Conservation (phyloP, 441 rosid species). For the Adansonia rubrostipa region DNA sequence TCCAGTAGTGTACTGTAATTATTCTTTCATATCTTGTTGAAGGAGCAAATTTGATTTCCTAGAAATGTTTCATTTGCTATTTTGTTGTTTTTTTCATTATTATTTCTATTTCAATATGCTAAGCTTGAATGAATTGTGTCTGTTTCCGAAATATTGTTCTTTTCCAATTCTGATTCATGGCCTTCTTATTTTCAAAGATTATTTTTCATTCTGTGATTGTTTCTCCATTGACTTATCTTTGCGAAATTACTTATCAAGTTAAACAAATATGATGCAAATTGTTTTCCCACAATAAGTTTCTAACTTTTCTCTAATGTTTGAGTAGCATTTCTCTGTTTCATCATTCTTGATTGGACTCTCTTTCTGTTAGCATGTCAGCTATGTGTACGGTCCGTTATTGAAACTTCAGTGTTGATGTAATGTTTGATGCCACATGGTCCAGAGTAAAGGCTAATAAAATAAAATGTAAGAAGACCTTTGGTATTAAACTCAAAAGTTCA, state of each 20-base stretch:
- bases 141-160: background rate
- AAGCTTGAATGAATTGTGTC: conserved; percentile 4
- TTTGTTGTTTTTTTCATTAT: background rate
- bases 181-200: background rate
- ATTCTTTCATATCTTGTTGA: background rate
- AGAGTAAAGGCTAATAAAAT: background rate
- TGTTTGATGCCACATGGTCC: background rate
- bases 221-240: background rate
- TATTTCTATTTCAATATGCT: background rate
- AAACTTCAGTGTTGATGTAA: background rate
- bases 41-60: background rate
- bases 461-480: background rate
- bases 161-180: background rate
- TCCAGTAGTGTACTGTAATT: background rate
- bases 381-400: background rate
- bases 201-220: background rate
- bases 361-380: background rate
- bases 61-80: background rate
- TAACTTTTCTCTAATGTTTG: background rate
- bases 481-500: background rate
- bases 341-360: background rate
- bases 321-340: background rate
- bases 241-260: background rate
- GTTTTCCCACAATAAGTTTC: background rate
- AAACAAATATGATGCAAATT: background rate